Base-by-base conservation (phyloP, 1,139 yeast genomes). In the Pichia sp. region DNA sequence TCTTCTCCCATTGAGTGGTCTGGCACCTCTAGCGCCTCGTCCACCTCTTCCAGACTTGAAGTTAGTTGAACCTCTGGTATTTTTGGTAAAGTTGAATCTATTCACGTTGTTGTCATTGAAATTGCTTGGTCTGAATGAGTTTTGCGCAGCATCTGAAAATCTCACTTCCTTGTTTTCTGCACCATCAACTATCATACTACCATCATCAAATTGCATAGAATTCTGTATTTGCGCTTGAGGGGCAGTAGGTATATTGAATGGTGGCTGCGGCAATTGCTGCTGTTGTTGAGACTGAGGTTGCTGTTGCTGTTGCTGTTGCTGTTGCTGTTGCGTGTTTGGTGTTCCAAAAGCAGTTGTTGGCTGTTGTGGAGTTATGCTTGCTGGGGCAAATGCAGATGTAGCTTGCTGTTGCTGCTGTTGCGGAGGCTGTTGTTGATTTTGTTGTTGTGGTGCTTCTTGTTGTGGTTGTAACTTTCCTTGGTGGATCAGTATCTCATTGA, bases 401-500 rank as follows among this genome's bases (percentile, higher is more conserved):
- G 34, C 12, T 43, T 30, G n/a, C 7, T 43, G 46, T 16, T 20
- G 24, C 16, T 12, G 62, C 24, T 49, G 54, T 38, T 52, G 66
- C 50, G 57, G 68, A 45, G 52, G 66, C 41, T 55, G 64, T 49
- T 55, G 66, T 50, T 58, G 64, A 34, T 49, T 62, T 52, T 58
- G 68, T 33, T 60, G 68, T 50, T 58, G 69, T 48, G 56, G 24
- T 20, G 24, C 24, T 20, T 20, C 48, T 2, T 40, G 30, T n/a
- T 10, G 14, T 31, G 45, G 33, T 9, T 48, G 30, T 2, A 38
- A n/a, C 16, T 41, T 40, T 45, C 52, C 53, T 50, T 50, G 58
- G 29, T 46, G 43, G 33, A 52, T 59, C 43, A 55, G 51, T 40
- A 65, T 68, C 63, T 63, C 93, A 33, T 74, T 72, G 63, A 81